Percentiles rank a stretch among this genome's conserved stretches.
Conservation (phyloP, 768 basidiomycete species). For the Lentinula guzmanii region DNA sequence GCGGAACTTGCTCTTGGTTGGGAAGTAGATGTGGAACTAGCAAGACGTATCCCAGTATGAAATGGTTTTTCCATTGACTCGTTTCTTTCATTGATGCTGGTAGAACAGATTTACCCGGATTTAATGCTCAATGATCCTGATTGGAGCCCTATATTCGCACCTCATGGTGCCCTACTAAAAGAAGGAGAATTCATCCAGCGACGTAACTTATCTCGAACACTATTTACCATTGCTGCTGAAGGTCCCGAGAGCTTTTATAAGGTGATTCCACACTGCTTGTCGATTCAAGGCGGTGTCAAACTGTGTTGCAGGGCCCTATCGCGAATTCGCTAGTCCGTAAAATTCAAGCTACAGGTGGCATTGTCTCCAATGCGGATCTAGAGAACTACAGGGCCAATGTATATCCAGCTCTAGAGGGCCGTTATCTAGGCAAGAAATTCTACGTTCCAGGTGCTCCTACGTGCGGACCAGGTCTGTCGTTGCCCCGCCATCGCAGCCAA, state of each 20-base stretch:
- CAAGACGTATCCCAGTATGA: conserved; percentile 61
- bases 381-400: conserved; percentile 64
- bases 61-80: background rate
- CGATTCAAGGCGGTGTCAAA: conserved; percentile 7
- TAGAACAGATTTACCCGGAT: conserved; percentile 29
- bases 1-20: conserved; percentile 73
- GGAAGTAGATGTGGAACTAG: conserved; percentile 75
- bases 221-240: conserved; percentile 63
- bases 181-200: conserved; percentile 74
- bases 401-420: conserved; percentile 68
- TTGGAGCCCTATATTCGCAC: conserved; percentile 83
- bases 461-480: conserved; percentile 59
- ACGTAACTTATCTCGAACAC: conserved; percentile 71
- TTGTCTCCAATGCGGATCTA: conserved; percentile 73
- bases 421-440: conserved; percentile 70
- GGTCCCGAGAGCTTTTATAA: conserved; percentile 84
- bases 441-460: conserved; percentile 85
- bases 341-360: conserved; percentile 66
- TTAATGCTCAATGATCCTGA: conserved; percentile 64
- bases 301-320: conserved; percentile 57
- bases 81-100: background rate
- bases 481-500: background rate
- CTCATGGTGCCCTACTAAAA: conserved; percentile 59
- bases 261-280: conserved; percentile 27
- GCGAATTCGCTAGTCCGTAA: conserved; percentile 76